Conservation (phyloP, 805 yeast genomes). For the Candida pseudoglaebosa region DNA sequence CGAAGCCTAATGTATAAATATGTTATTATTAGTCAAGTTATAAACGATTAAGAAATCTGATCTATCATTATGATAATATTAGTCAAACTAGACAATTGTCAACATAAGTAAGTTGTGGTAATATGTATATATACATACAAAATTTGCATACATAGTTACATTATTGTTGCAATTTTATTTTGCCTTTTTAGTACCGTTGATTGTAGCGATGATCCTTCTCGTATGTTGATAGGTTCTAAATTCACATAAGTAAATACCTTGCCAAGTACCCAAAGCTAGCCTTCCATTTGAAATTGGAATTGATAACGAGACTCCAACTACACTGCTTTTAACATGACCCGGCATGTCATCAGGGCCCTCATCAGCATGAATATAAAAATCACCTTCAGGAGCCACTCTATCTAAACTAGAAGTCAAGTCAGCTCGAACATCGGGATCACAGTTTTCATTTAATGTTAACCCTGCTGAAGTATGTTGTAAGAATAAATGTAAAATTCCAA, state of each 20-base stretch:
- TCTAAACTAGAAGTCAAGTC: slow-evolving; percentile 67
- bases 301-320: slow-evolving; percentile 60
- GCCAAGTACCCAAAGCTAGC: slow-evolving; percentile 79
- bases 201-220: slow-evolving; percentile 67
- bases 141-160: too few relatives aligned
- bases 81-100: too few relatives aligned
- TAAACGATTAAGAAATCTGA: too few relatives aligned
- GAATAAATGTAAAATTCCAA: slow-evolving; percentile 65
- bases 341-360: slow-evolving; percentile 88
- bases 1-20: too few relatives aligned
- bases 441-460: slow-evolving; percentile 71
- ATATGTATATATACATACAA: too few relatives aligned
- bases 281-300: slow-evolving; percentile 70
- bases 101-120: too few relatives aligned
- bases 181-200: slow-evolving; percentile 50
- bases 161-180: too few relatives aligned
- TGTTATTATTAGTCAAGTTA: too few relatives aligned
- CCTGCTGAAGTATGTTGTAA: slow-evolving; percentile 81
- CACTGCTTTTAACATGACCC: slow-evolving; percentile 62
- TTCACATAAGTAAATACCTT: slow-evolving; percentile 74
- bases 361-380: slow-evolving; percentile 57
- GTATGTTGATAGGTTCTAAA: slow-evolving; percentile 63
- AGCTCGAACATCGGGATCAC: slow-evolving; percentile 70
- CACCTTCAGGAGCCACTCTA: slow-evolving; percentile 63
- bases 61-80: too few relatives aligned